Percentiles rank a stretch among this genome's conserved stretches.
Evolutionary conservation across 225 moss, liverwort and hornwort species (phyloP).

Genomic region (Marchantia polymorpha): DNA sequence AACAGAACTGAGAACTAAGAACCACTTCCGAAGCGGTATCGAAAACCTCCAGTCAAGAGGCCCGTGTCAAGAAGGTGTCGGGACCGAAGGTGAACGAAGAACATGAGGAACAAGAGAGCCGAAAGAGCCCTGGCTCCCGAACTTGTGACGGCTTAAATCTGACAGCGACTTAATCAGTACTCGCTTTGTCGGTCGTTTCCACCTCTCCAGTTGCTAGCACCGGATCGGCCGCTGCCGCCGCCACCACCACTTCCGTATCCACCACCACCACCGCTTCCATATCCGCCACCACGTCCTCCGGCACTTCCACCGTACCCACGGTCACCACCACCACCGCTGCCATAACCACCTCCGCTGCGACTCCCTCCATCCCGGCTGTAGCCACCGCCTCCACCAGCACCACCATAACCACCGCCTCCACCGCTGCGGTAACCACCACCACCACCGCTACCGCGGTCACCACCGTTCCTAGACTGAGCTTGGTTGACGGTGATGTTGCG

Average conservation of each 20-base stretch:
- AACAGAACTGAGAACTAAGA: slow-evolving; percentile 24
- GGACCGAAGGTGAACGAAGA: slow-evolving; percentile 13
- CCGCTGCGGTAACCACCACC: slow-evolving; percentile 16
- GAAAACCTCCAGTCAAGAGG: slow-evolving; percentile 9
- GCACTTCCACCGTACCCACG: slow-evolving; percentile 6
- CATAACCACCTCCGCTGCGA: neutral
- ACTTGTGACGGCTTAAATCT: neutral
- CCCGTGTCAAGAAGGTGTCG: slow-evolving; percentile 15
- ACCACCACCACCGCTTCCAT: slow-evolving; percentile 22
- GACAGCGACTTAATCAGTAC: neutral
- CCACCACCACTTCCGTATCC: slow-evolving; percentile 19
- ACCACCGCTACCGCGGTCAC: slow-evolving; percentile 27
- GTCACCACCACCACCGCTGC: slow-evolving; percentile 18
- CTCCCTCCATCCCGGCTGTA: slow-evolving; percentile 13
- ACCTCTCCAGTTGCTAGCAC: slow-evolving; percentile 29
- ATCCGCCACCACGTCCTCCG: slow-evolving; percentile 24
- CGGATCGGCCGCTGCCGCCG: slow-evolving; percentile 27
- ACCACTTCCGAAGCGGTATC: slow-evolving; percentile 10
- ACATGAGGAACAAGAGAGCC: neutral
- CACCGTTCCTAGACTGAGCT: slow-evolving; percentile 63
- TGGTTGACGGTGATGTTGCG: slow-evolving; percentile 69
- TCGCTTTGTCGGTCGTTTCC: slow-evolving; percentile 22
- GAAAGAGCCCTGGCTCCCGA: slow-evolving; percentile 13
- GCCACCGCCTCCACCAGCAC: slow-evolving; percentile 24
- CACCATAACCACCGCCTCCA: slow-evolving; percentile 22